These are phyloP conservation scores for Leccinum laetum DNA, from an alignment of 1,284 basidiomycete species.

Conservation along the genomic window DNA sequence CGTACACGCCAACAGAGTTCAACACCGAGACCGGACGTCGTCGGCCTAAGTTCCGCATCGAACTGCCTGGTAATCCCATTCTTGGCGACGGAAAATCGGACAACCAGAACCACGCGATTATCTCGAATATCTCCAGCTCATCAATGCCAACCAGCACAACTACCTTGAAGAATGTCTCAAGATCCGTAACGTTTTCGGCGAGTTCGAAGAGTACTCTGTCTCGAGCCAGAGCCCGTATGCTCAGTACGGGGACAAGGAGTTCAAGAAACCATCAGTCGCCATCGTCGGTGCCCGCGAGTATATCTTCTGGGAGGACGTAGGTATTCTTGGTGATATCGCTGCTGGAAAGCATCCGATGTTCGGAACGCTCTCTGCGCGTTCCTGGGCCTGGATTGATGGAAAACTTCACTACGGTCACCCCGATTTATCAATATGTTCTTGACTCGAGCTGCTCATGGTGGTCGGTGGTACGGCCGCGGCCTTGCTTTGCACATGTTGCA, in stretches of 20 bases:
- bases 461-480: conserved; percentile 93
- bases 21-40: conserved; percentile 69
- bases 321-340: conserved; percentile 92
- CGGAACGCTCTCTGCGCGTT: conserved; percentile 94
- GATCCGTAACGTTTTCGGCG: conserved; percentile 97
- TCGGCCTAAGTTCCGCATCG: conserved; percentile 88
- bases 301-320: conserved; percentile 99
- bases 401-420: conserved; percentile 99
- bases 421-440: conserved; percentile 99
- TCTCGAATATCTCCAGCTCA: conserved; percentile 98
- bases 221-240: conserved; percentile 92
- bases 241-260: conserved; percentile 84
- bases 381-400: conserved; percentile 96
- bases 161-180: conserved; percentile 99
- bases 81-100: conserved; percentile 99
- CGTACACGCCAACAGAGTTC: too few relatives aligned
- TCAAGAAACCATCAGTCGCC: conserved; percentile 85
- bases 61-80: conserved; percentile 98
- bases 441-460: conserved; percentile 93
- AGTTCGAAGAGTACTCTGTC: conserved; percentile 94
- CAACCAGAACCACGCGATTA: conserved; percentile 98
- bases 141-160: conserved; percentile 99
- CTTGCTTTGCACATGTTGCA: conserved; percentile 88
- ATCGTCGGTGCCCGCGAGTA: conserved; percentile 99
- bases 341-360: conserved; percentile 99